Evolutionary conservation across 1,139 yeast genomes (phyloP).

Genomic region (Debaryomyces sp.): DNA sequence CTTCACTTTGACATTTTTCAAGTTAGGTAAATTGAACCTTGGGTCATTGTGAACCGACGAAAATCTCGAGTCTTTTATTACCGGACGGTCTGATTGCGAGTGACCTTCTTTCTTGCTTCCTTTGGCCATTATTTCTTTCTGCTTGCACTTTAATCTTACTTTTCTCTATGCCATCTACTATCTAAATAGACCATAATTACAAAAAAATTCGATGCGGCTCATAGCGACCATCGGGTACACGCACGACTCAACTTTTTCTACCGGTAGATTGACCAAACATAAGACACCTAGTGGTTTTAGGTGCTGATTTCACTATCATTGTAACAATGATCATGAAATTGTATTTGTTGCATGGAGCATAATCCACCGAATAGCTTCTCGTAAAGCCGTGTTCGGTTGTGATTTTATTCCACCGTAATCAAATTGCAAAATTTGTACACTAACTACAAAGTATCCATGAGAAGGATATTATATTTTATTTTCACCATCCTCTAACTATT

Average conservation of each 20-base stretch:
- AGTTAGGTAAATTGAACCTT: slow-evolving; percentile 74
- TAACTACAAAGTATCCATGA: background rate
- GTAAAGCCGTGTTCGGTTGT: background rate
- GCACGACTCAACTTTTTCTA: background rate
- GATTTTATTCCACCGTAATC: background rate
- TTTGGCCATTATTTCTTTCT: slow-evolving; percentile 1
- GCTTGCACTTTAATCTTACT: background rate
- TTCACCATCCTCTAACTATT: no score
- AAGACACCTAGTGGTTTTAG: background rate
- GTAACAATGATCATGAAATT: background rate
- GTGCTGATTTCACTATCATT: background rate
- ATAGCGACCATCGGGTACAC: background rate
- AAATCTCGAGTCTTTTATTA: slow-evolving; percentile 74
- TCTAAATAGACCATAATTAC: background rate
- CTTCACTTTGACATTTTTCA: slow-evolving; percentile 70
- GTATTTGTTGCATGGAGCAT: no score
- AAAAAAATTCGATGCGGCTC: background rate
- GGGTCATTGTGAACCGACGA: slow-evolving; percentile 84
- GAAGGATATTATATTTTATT: no score
- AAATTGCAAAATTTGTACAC: background rate
- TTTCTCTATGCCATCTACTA: background rate
- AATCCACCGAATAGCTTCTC: no score
- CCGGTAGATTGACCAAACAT: background rate
- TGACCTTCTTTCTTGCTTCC: background rate
- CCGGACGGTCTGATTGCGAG: slow-evolving; percentile 22